Conservation (phyloP, 805 yeast species). For the Metschnikowia cerradonensis region DNA sequence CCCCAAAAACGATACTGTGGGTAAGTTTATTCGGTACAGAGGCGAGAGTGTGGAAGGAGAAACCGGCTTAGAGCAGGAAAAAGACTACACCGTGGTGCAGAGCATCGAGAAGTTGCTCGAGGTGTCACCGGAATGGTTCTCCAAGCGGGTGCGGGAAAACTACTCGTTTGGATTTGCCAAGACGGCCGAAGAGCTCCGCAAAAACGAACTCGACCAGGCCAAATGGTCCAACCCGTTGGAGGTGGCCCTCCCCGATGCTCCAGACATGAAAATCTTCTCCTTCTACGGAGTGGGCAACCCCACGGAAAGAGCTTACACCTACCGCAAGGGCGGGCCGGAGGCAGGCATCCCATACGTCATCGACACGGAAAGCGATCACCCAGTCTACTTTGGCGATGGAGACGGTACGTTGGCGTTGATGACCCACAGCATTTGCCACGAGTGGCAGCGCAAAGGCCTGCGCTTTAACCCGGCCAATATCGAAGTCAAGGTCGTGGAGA, state of each 20-base stretch:
- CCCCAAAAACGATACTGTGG: conserved; percentile 47
- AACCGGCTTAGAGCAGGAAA: conserved; percentile 16
- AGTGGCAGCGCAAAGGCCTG: conserved; percentile 68
- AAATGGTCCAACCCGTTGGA: conserved; percentile 97
- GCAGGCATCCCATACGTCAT: conserved; percentile 65
- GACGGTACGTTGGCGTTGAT: conserved; percentile 91
- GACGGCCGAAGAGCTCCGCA: conserved; percentile 52
- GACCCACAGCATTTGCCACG: conserved; percentile 87
- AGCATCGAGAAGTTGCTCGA: conserved; percentile 62
- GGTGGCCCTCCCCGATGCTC: conserved; percentile 88
- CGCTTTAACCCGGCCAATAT: conserved; percentile 76
- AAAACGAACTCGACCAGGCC: conserved; percentile 64
- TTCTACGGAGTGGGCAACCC: conserved; percentile 97
- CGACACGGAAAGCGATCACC: conserved; percentile 54
- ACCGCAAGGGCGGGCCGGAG: conserved; percentile 57
- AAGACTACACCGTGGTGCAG: conserved; percentile 61
- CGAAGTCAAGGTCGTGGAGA: conserved; percentile 78
- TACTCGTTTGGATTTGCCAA: conserved; percentile 78
- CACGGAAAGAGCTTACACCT: conserved; percentile 89
- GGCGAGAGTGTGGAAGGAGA: conserved; percentile 18
- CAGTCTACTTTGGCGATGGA: conserved; percentile 85
- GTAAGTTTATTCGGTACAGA: conserved; percentile 68
- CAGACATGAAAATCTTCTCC: conserved; percentile 82
- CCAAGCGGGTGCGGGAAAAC: conserved; percentile 56
- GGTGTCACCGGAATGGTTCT: conserved; percentile 74